Conservation (phyloP, 2,329 filamentous ascomycete species). For the Aspergillus sp. region DNA sequence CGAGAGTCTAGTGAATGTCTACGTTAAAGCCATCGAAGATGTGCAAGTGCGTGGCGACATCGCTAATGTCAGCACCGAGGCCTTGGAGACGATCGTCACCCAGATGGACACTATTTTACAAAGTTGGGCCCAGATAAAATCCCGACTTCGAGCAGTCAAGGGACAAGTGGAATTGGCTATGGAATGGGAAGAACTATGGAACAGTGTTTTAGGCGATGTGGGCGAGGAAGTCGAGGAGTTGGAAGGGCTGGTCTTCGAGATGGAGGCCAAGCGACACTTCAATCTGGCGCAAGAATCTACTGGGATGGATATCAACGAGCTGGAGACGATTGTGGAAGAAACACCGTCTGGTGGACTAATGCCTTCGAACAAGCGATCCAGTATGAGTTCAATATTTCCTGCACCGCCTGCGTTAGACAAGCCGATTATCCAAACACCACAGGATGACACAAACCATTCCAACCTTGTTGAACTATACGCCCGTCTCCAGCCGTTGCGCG, state of each 20-base stretch:
- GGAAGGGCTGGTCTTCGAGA: slow-evolving; percentile 83
- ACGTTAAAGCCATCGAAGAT: slow-evolving; percentile 90
- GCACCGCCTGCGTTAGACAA: slow-evolving; percentile 41
- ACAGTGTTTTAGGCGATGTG: slow-evolving; percentile 88
- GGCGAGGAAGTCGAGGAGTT: slow-evolving; percentile 82
- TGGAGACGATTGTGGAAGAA: slow-evolving; percentile 92
- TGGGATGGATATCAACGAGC: slow-evolving; percentile 75
- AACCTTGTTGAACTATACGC: slow-evolving; percentile 88
- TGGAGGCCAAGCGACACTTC: slow-evolving; percentile 92
- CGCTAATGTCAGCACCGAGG: slow-evolving; percentile 64
- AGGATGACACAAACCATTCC: slow-evolving; percentile 84
- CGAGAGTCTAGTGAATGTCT: slow-evolving; percentile 85
- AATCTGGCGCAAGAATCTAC: slow-evolving; percentile 63
- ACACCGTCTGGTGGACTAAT: slow-evolving; percentile 61
- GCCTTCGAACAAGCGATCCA: slow-evolving; percentile 63
- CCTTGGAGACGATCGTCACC: slow-evolving; percentile 71
- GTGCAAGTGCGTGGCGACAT: slow-evolving; percentile 80
- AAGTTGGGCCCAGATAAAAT: slow-evolving; percentile 82
- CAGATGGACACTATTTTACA: slow-evolving; percentile 87
- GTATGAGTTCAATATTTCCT: slow-evolving; percentile 62
- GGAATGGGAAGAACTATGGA: slow-evolving; percentile 99
- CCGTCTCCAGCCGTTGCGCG: slow-evolving; percentile 88
- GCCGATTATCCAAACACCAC: slow-evolving; percentile 50
- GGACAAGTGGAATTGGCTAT: slow-evolving; percentile 93
- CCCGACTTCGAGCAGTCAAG: slow-evolving; percentile 75